Base-by-base conservation (phyloP, 75 land plant genomes). In the Pseudotsuga menziesii region DNA sequence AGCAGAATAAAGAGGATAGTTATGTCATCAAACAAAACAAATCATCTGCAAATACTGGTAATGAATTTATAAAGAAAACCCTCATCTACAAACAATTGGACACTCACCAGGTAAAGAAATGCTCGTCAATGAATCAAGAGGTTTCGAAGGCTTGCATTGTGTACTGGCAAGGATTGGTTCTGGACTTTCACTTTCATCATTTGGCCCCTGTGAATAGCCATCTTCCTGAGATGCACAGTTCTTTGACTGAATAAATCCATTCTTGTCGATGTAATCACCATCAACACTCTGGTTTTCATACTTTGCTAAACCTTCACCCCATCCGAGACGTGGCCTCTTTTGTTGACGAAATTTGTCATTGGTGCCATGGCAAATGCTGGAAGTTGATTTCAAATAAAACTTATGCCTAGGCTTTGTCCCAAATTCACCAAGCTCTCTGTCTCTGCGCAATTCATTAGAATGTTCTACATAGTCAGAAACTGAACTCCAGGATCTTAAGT, bases 231-330 rank as follows among this genome's bases (percentile, higher is more conserved):
- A 48, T 48, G 9, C 54, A 48, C 12, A 48, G 9, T 8, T 20
- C 22, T 60, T 23, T 20, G n/a, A 60, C n/a, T 60, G 20, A 19
- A 60, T 23, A 60, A 60, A 6, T 2, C n/a, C 61, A 60, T 60
- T 60, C 61, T 23, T 60, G 61, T 60, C 61, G 5, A 3, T 60
- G 61, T 60, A 2, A 7, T 60, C 23, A 60, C 61, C 61, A 60
- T 23, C 23, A 22, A 20, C 61, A 60, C 61, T 60, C 23, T 60
- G 61, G 61, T 60, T 60, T 60, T 60, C 61, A 60, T 60, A 60
- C 61, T 60, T 60, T 60, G 61, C 61, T 20, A 60, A 22, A 22
- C 61, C 61, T 60, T 60, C 61, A 60, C 61, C 61, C 61, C 61
- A 60, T 20, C 61, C 61, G 20, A 60, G 61, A 19, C 61, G 61